These are phyloP conservation scores for Gracilaria domingensis DNA, from an alignment of 23 red algal species.

Conservation along the genomic window DNA sequence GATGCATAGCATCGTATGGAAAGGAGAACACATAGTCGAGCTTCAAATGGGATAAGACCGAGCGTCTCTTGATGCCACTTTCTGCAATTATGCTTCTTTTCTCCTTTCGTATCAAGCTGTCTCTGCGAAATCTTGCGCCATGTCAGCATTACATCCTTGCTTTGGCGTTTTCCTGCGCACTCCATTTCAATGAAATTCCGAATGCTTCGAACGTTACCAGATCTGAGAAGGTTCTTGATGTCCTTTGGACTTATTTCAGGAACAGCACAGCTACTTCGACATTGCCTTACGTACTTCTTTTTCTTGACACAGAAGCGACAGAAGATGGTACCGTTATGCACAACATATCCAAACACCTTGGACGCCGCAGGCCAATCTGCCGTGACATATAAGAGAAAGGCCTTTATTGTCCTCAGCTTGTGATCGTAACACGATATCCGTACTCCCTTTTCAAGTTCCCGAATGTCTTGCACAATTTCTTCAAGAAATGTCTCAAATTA, in stretches of 20 bases:
- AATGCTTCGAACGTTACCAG: background rate
- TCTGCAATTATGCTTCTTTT: background rate
- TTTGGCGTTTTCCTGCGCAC: background rate
- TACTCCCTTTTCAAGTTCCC: background rate
- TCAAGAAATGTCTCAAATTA: conserved; percentile 24
- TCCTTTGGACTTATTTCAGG: background rate
- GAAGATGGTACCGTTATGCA: background rate
- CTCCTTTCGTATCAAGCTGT: background rate
- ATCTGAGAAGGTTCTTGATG: background rate
- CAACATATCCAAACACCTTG: conserved; percentile 20
- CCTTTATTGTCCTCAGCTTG: background rate
- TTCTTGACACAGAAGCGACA: conserved; percentile 12
- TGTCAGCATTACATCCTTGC: background rate
- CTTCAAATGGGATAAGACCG: background rate
- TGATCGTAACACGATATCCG: background rate
- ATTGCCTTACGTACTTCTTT: background rate
- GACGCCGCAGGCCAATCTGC: conserved; percentile 15
- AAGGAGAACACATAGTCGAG: conserved; percentile 10
- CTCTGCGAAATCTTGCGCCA: background rate
- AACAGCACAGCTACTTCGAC: background rate
- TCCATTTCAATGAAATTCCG: background rate
- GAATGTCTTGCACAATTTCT: background rate
- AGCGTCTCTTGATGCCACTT: background rate
- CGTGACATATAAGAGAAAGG: conserved; percentile 2
- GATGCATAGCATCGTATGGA: conserved; percentile 36